Evolutionary conservation across 2,329 filamentous ascomycete genomes (phyloP).

Genomic region (Leptographium wingfieldii): DNA sequence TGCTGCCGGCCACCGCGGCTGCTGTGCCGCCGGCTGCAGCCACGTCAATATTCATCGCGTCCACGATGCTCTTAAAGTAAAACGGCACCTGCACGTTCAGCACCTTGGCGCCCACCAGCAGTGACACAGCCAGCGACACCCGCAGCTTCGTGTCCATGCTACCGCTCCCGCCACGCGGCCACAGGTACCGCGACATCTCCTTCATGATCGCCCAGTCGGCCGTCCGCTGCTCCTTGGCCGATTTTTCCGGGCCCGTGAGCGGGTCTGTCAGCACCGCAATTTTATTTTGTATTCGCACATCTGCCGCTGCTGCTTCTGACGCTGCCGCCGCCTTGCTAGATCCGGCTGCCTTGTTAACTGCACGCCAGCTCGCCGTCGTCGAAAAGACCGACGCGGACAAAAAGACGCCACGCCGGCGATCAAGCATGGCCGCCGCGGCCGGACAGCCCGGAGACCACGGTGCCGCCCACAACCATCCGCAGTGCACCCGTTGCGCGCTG

Average conservation of each 20-base stretch:
- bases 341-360: neutral
- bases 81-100: conserved; percentile 97
- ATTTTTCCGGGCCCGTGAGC: conserved; percentile 52
- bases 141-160: conserved; percentile 71
- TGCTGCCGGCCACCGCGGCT: conserved; percentile 75
- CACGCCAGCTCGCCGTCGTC: neutral
- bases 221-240: conserved; percentile 79
- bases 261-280: conserved; percentile 27
- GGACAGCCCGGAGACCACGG: neutral
- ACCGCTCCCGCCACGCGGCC: conserved; percentile 79
- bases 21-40: conserved; percentile 63
- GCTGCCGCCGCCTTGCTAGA: neutral
- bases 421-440: neutral
- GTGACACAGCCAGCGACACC: conserved; percentile 68
- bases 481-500: conserved; percentile 3
- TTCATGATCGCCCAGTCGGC: conserved; percentile 98
- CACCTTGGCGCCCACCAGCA: conserved; percentile 84
- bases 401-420: neutral
- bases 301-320: no score
- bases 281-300: neutral
- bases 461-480: neutral
- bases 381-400: neutral
- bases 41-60: conserved; percentile 95
- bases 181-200: conserved; percentile 92
- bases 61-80: conserved; percentile 97